Evolutionary conservation across 768 basidiomycete species (phyloP), one percentile per base, ranked within the genome.

Genomic region (Amylocystis lapponica): DNA sequence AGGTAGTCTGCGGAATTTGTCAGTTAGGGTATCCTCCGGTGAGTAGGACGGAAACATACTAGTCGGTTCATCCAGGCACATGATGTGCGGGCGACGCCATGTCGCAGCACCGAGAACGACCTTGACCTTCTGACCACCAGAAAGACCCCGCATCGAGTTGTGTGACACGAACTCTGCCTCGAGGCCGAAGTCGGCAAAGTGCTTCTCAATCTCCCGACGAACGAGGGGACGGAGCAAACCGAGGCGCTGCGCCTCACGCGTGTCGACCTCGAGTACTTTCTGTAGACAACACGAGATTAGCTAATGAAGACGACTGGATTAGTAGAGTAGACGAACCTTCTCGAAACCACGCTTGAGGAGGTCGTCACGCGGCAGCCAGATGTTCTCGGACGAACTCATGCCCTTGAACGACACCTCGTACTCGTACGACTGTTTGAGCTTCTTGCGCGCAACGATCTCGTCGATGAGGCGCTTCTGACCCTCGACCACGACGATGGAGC

Each of bases 91-190:
- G 57, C 93, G 86, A 65, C 96, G 92, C 96, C 96, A 99, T 32
- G 95, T 96, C 30, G 94, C 94, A 50, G 94, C 93, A 70, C 90
- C 93, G 56, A 97, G 87, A 36, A 96, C 94, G 59, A 97, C 92
- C 85, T 97, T 97, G 66, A 97, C 94, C 73, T 97, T 97, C 72
- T 97, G 94, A 65, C 94, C 94, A 68, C 94, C 94, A 51, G 93
- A 95, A 35, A 96, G 82, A 79, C 94, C 94, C 48, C 94, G 80
- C 96, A 98, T 99, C 56, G 86, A 86, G 81, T 98, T 99, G 78
- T 99, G 96, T 20, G 90, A 90, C 53, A 95, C 92, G 67, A 99
- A 98, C 74, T 98, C 96, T 50, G 96, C 75, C 72, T 99, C 96
- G 58, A 99, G 89, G 72, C 96, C 93, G 59, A 98, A 97, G 76